Conservation (phyloP, 257 asterid species). For the Nicotiana undulata region DNA sequence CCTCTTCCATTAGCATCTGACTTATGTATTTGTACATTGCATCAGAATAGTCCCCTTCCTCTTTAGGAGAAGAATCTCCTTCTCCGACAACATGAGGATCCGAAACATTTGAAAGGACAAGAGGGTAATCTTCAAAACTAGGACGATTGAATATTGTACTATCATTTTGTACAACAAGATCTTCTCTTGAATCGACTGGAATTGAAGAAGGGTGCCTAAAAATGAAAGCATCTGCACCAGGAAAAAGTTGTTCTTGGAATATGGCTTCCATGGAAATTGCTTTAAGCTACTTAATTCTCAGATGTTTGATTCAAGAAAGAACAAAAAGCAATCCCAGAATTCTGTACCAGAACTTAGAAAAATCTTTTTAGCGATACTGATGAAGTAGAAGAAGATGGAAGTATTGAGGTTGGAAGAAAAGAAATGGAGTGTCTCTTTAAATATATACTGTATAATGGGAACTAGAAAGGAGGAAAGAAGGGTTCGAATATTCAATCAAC, state of each 20-base stretch:
- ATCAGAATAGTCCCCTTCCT: slow-evolving; percentile 20
- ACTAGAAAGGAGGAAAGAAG: neutral
- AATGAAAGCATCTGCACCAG: neutral
- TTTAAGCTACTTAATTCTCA: neutral
- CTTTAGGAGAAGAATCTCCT: neutral
- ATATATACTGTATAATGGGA: neutral
- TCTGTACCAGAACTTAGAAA: neutral
- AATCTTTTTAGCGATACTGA: neutral
- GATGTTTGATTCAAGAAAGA: neutral
- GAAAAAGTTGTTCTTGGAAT: neutral
- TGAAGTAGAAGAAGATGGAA: neutral
- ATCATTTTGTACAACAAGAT: neutral
- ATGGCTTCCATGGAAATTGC: neutral
- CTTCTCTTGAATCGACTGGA: neutral
- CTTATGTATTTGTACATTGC: slow-evolving; percentile 23
- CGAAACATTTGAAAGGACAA: neutral
- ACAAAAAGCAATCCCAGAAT: neutral
- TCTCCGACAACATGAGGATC: neutral
- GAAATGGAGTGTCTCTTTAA: neutral
- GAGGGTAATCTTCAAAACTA: neutral
- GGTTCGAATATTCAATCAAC: neutral
- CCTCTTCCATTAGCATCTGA: slow-evolving; percentile 36
- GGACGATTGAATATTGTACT: neutral
- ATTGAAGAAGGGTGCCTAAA: neutral
- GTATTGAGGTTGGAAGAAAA: neutral